These are phyloP conservation scores for Solanum corneliomulleri DNA, from an alignment of 257 asterid genomes.

Conservation along the genomic window DNA sequence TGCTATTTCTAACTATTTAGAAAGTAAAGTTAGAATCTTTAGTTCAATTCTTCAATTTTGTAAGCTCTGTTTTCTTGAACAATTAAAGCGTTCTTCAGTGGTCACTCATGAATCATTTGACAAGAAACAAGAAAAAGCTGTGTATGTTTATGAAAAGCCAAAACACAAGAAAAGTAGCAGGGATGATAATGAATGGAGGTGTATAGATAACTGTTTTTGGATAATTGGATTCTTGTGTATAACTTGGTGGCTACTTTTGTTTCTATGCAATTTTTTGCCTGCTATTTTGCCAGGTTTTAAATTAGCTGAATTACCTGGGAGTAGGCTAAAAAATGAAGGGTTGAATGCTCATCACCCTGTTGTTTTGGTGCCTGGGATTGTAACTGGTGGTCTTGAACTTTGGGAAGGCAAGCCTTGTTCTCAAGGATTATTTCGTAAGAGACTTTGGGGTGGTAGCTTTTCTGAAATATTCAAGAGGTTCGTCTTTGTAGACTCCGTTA, in stretches of 20 bases:
- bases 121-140: background rate
- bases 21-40: background rate
- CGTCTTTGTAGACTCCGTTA: background rate
- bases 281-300: conserved; percentile 24
- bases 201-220: conserved; percentile 63
- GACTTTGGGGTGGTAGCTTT: conserved; percentile 89
- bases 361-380: conserved; percentile 77
- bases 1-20: background rate
- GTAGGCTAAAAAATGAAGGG: conserved; percentile 41
- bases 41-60: conserved; percentile 42
- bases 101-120: background rate
- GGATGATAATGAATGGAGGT: conserved; percentile 34
- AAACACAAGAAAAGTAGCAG: conserved; percentile 2
- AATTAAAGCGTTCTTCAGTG: conserved; percentile 5
- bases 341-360: conserved; percentile 57
- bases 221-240: conserved; percentile 53
- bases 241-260: conserved; percentile 59
- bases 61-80: conserved; percentile 50
- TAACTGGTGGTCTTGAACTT: conserved; percentile 86
- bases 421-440: conserved; percentile 59
- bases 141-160: background rate
- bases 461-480: conserved; percentile 69
- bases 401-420: conserved; percentile 93
- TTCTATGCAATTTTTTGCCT: conserved; percentile 38
- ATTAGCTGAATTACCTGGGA: conserved; percentile 49